These are phyloP conservation scores for Ogataea hybrid DNA, from an alignment of 1,139 yeast species.

Conservation along the genomic window DNA sequence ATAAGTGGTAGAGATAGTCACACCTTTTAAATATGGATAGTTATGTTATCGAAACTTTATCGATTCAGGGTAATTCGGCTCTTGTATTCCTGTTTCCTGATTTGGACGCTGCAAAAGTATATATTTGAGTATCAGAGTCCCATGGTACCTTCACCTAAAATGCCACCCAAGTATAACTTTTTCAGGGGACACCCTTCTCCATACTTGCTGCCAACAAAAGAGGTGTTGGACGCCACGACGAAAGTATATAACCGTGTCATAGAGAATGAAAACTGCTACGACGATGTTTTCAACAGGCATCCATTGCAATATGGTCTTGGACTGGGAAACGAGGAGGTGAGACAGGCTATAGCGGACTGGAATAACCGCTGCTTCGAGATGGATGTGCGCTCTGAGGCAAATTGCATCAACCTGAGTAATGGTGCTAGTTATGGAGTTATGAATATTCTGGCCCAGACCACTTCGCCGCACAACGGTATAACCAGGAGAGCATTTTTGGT, in stretches of 20 bases:
- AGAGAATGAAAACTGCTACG: slow-evolving; percentile 46
- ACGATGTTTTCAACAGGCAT: slow-evolving; percentile 61
- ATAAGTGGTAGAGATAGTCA: slow-evolving; percentile 26
- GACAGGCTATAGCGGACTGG: slow-evolving; percentile 58
- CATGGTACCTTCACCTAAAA: background rate
- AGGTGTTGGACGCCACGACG: slow-evolving; percentile 53
- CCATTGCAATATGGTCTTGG: slow-evolving; percentile 82
- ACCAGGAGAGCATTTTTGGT: slow-evolving; percentile 71
- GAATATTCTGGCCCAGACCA: slow-evolving; percentile 55
- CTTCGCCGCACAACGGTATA: slow-evolving; percentile 50
- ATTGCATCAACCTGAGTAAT: slow-evolving; percentile 62
- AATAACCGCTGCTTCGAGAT: slow-evolving; percentile 40
- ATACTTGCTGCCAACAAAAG: slow-evolving; percentile 54
- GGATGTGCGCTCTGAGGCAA: slow-evolving; percentile 41
- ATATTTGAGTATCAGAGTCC: background rate
- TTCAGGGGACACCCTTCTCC: slow-evolving; percentile 72
- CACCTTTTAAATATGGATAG: slow-evolving; percentile 5
- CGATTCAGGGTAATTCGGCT: slow-evolving; percentile 1
- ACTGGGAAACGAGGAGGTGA: slow-evolving; percentile 56
- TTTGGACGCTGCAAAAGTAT: slow-evolving; percentile 3
- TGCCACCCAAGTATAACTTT: slow-evolving; percentile 37
- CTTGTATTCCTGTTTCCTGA: slow-evolving; percentile 4
- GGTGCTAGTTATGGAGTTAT: slow-evolving; percentile 86
- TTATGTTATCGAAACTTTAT: slow-evolving; percentile 1
- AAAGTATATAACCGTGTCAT: slow-evolving; percentile 43